Evolutionary conservation across 768 basidiomycete genomes (phyloP).

Genomic region (Boletus reticuloceps): DNA sequence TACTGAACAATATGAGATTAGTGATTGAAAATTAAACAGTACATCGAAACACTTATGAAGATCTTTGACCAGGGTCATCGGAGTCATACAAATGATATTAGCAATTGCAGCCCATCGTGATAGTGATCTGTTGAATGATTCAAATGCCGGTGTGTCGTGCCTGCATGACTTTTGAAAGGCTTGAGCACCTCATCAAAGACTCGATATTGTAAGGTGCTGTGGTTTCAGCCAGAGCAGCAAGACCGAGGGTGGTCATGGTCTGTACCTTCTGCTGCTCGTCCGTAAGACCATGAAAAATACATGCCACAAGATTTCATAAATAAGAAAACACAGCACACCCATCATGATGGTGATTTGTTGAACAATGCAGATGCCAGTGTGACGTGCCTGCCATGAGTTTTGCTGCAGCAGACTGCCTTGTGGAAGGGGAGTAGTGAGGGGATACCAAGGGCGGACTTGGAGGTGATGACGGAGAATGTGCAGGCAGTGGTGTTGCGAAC

Average conservation of each 20-base stretch:
- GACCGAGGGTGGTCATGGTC: constrained; percentile 70
- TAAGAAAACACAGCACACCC: constrained; percentile 97
- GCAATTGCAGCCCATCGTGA: too few species aligned
- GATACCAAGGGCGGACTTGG: constrained; percentile 96
- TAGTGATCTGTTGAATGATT: too few species aligned
- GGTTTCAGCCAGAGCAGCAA: constrained; percentile 94
- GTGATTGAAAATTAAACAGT: neutral
- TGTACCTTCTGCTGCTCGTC: constrained; percentile 81
- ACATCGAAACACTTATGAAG: constrained; percentile 62
- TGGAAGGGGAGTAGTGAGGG: constrained; percentile 98
- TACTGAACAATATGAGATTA: constrained; percentile 47
- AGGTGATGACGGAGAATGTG: constrained; percentile 98
- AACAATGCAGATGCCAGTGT: constrained; percentile 98
- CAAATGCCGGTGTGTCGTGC: too few species aligned
- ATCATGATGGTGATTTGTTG: constrained; percentile 99
- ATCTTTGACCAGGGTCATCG: constrained; percentile 99
- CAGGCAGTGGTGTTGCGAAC: constrained; percentile 98
- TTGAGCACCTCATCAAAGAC: constrained; percentile 95
- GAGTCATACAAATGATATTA: constrained; percentile 99
- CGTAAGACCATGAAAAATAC: constrained; percentile 79
- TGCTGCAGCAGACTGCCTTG: constrained; percentile 96
- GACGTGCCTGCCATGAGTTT: constrained; percentile 99
- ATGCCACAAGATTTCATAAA: constrained; percentile 92
- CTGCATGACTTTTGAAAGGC: too few species aligned
- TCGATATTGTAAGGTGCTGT: too few species aligned